Conservation (phyloP, 805 yeast species). For the Blastobotrys muscicola region DNA sequence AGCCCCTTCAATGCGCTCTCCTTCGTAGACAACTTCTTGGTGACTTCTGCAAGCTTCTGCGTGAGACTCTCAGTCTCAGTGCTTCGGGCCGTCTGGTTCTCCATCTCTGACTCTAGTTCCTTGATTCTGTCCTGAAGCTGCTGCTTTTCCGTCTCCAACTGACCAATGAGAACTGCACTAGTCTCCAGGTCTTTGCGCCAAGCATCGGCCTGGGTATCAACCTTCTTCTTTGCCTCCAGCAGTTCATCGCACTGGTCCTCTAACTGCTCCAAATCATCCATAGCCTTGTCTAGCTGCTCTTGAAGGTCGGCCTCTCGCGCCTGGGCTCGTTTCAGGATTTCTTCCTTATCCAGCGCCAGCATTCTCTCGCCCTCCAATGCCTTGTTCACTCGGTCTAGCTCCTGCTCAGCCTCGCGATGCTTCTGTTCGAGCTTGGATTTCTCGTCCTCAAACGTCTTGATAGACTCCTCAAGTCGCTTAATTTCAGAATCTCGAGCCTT, state of each 20-base stretch:
- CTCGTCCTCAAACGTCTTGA: conserved; percentile 23
- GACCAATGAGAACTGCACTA: conserved; percentile 28
- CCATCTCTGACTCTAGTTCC: conserved; percentile 24
- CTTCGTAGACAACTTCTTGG: conserved; percentile 20
- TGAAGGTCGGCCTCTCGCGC: conserved; percentile 31
- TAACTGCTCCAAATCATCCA: conserved; percentile 27
- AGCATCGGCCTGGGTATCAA: conserved; percentile 25
- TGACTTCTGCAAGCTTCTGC: conserved; percentile 17
- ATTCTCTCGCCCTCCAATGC: conserved; percentile 33
- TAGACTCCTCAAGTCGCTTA: conserved; percentile 22
- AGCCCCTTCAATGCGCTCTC: conserved; percentile 21
- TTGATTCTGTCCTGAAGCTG: conserved; percentile 24
- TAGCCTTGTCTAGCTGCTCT: conserved; percentile 22
- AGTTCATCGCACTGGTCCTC: conserved; percentile 25
- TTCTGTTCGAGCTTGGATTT: conserved; percentile 20
- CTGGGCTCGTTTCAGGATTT: conserved; percentile 35
- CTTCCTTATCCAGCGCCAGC: conserved; percentile 39
- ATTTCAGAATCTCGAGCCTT: conserved; percentile 31
- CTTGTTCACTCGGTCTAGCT: conserved; percentile 24
- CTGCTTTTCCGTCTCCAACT: conserved; percentile 29
- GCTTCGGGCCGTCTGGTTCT: conserved; percentile 11
- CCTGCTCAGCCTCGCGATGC: conserved; percentile 19
- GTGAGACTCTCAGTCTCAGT: conserved; percentile 13
- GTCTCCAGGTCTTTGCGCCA: conserved; percentile 27
- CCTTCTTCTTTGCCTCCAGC: conserved; percentile 24